phyloP scores from a whole-genome alignment of 257 asterid genomes.

The Plantago elongata region DNA sequence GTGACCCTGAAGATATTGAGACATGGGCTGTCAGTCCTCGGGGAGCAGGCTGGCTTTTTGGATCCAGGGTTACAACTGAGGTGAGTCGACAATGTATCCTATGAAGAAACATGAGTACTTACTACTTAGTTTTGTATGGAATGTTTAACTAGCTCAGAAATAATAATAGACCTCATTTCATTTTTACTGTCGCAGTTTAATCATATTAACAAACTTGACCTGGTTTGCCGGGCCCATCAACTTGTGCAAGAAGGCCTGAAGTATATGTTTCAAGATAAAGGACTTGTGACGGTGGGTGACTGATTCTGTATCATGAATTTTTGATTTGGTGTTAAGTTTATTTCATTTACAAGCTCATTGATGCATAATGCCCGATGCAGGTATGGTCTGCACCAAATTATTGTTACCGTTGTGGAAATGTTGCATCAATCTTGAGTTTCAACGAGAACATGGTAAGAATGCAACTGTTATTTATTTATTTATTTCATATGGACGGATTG shows the following conservation, averaged over 20 bases:
- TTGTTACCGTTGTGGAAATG: conserved; percentile 97
- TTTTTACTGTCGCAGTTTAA: conserved; percentile 63
- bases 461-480: conserved; percentile 1
- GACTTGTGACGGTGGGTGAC: conserved; percentile 90
- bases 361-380: conserved; percentile 36
- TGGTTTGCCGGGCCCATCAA: conserved; percentile 98
- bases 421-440: conserved; percentile 94
- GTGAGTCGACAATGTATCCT: conserved; percentile 24
- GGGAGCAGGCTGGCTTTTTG: conserved; percentile 99
- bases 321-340: not conserved
- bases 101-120: too few species aligned
- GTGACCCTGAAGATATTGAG: conserved; percentile 99
- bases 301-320: conserved; percentile 6
- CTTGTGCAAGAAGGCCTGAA: conserved; percentile 98
- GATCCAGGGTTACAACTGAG: conserved; percentile 96
- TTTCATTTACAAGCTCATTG: conserved; percentile 12
- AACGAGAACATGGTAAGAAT: conserved; percentile 86
- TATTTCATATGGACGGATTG: not conserved
- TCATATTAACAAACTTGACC: conserved; percentile 88
- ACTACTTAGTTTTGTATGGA: too few species aligned
- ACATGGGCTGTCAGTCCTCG: conserved; percentile 99
- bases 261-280: conserved; percentile 98
- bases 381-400: conserved; percentile 99
- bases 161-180: not conserved
- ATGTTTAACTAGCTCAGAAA: too few species aligned